These are phyloP conservation scores for Saccharum spontaneum DNA, from an alignment of 176 grass and related monocot species.

Conservation along the genomic window DNA sequence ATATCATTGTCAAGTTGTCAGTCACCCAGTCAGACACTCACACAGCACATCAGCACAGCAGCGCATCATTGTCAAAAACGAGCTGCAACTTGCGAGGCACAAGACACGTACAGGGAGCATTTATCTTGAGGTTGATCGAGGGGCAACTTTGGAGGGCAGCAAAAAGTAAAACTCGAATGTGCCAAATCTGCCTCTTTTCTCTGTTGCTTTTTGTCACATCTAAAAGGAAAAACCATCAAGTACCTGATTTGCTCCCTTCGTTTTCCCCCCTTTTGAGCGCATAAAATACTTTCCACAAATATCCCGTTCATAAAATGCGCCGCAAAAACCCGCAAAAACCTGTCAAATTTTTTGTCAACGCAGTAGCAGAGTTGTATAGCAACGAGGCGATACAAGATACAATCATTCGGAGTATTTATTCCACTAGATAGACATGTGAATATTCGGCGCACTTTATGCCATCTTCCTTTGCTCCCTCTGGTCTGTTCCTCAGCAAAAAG, in stretches of 20 bases:
- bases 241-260: neutral
- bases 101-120: neutral
- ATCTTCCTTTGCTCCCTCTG: neutral
- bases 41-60: no score
- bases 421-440: neutral
- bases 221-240: neutral
- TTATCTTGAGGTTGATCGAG: neutral
- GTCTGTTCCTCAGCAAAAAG: neutral
- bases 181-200: neutral
- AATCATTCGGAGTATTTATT: neutral
- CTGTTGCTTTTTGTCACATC: neutral
- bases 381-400: neutral
- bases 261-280: neutral
- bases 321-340: neutral
- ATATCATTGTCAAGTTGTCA: neutral
- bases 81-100: neutral
- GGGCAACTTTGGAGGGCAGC: neutral
- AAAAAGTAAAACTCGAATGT: neutral
- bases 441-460: neutral
- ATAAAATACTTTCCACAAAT: neutral
- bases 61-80: neutral
- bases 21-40: neutral
- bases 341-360: neutral
- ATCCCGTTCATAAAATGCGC: neutral
- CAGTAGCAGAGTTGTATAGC: neutral